Percentiles rank a stretch among this genome's conserved stretches.
Evolutionary conservation across 2,329 filamentous ascomycete species (phyloP).

Genomic region (Penicillium expansum): DNA sequence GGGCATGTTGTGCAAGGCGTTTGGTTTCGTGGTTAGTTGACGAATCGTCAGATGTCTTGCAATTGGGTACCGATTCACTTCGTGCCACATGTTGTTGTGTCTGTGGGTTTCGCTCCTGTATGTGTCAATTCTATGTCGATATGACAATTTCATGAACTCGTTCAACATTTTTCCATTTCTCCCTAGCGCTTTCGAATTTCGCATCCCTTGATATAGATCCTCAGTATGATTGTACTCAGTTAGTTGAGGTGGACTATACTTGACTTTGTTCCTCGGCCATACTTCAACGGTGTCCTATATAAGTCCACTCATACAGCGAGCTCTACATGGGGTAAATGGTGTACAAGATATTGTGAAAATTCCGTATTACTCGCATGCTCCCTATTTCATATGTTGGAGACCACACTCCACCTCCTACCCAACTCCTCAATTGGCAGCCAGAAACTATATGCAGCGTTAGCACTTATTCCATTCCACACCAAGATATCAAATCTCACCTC

Average conservation of each 20-base stretch:
- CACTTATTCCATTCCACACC: neutral
- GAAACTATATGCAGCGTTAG: slow-evolving; percentile 7
- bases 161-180: neutral
- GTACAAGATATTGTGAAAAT: neutral
- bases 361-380: too few relatives aligned
- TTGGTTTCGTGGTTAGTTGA: slow-evolving; percentile 20
- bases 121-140: slow-evolving; percentile 22
- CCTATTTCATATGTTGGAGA: too few relatives aligned
- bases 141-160: slow-evolving; percentile 20
- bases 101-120: slow-evolving; percentile 9
- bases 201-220: neutral
- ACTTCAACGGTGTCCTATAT: neutral
- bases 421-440: neutral
- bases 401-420: neutral
- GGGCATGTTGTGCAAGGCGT: slow-evolving; percentile 30
- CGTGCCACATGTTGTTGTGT: slow-evolving; percentile 9
- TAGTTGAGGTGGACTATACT: neutral
- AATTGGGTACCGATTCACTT: slow-evolving; percentile 16
- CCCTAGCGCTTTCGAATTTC: neutral
- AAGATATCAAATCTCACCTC: slow-evolving; percentile 39
- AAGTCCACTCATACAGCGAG: too few relatives aligned
- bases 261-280: neutral
- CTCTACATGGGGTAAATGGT: neutral
- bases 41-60: slow-evolving; percentile 20
- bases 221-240: neutral